Conservation (phyloP, 495 filamentous ascomycete species). For the Choiromyces venosus region DNA sequence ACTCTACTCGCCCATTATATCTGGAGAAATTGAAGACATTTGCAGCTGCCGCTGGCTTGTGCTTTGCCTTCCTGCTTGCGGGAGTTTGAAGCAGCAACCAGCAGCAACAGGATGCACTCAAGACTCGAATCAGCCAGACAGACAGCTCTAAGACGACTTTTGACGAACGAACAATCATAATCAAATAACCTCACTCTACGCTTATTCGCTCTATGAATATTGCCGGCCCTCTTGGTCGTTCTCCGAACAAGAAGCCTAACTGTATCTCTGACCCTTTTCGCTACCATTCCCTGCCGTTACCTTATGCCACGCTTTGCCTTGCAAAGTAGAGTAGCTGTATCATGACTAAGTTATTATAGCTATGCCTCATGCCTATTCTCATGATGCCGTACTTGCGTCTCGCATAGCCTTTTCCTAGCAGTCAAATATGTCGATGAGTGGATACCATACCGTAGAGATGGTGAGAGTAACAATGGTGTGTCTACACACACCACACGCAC, state of each 20-base stretch:
- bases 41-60: background rate
- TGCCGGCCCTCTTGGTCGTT: background rate
- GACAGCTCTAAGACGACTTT: background rate
- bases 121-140: background rate
- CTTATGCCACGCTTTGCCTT: background rate
- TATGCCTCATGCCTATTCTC: too few species aligned
- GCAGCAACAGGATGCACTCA: background rate
- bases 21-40: background rate
- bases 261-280: background rate
- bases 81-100: background rate
- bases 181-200: background rate
- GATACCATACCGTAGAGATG: background rate
- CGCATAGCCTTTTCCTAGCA: background rate
- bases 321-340: too few species aligned
- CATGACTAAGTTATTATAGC: too few species aligned
- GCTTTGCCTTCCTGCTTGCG: background rate
- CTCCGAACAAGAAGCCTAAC: background rate
- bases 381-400: too few species aligned
- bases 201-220: background rate
- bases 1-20: background rate
- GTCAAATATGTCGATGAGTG: background rate
- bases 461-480: background rate
- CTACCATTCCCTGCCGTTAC: background rate
- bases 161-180: background rate
- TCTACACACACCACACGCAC: background rate